These are phyloP conservation scores for Lentinula aciculospora DNA, from an alignment of 768 basidiomycete species.

Conservation along the genomic window DNA sequence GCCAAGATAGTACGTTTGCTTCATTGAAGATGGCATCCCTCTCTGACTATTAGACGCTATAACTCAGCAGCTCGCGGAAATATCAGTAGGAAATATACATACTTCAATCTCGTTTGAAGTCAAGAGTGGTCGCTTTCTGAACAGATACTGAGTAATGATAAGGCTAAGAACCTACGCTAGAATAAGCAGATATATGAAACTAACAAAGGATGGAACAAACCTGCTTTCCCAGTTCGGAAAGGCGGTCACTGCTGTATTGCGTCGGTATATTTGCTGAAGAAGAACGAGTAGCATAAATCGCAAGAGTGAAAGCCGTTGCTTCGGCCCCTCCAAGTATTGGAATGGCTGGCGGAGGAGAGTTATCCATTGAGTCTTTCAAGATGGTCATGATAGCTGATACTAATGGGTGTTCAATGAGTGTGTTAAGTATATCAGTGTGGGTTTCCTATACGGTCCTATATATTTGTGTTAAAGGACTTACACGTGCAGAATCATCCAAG, in stretches of 20 bases:
- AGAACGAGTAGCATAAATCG: neutral
- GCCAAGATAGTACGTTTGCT: neutral
- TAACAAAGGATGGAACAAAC: neutral
- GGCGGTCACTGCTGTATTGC: neutral
- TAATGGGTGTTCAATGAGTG: too few relatives aligned
- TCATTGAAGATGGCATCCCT: neutral
- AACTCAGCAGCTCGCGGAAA: neutral
- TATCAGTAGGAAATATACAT: neutral
- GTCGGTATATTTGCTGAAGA: neutral
- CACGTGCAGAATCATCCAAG: neutral
- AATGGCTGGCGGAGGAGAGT: neutral
- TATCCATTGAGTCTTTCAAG: neutral
- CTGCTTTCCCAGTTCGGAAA: neutral
- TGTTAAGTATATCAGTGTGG: too few relatives aligned
- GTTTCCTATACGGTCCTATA: neutral
- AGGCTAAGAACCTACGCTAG: neutral
- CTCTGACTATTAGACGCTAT: neutral
- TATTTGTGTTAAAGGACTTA: neutral
- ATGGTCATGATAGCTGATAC: neutral
- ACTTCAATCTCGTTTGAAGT: neutral
- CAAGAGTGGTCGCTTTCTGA: neutral
- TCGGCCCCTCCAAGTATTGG: neutral
- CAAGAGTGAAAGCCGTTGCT: neutral
- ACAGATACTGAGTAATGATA: neutral
- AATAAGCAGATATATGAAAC: neutral